phyloP scores from a whole-genome alignment of 2,329 filamentous ascomycete species.

The Verticillium longisporum region DNA sequence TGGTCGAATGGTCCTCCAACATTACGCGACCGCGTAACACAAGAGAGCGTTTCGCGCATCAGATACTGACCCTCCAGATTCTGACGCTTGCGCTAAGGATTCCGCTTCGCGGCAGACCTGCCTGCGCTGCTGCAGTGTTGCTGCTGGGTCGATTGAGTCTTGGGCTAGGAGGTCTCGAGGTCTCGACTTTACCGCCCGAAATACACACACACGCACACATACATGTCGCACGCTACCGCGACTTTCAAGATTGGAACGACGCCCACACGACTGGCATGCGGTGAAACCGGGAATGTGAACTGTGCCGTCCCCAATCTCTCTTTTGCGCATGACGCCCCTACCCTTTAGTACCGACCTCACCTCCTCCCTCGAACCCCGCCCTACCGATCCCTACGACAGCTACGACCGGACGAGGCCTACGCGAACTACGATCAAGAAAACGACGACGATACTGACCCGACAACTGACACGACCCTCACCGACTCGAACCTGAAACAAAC shows the following conservation, averaged over 20 bases:
- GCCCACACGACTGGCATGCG: constrained; percentile 6
- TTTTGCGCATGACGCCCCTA: not conserved
- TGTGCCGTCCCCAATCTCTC: not conserved
- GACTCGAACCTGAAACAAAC: not conserved
- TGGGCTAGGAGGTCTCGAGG: not conserved
- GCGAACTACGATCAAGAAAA: not conserved
- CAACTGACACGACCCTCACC: not conserved
- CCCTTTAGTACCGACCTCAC: not conserved
- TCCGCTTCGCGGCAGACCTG: not conserved
- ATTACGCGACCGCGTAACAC: not conserved
- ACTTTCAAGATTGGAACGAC: not conserved
- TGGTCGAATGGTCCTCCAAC: not conserved
- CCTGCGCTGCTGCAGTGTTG: not conserved
- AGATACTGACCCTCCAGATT: not conserved
- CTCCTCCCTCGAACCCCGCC: not conserved
- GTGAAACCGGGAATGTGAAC: constrained; percentile 1
- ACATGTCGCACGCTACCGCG: not conserved
- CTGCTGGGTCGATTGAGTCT: not conserved
- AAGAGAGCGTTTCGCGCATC: not conserved
- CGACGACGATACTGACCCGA: not conserved
- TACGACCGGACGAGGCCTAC: not conserved
- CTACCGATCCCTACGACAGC: not conserved
- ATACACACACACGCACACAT: not conserved
- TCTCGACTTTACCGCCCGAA: not conserved
- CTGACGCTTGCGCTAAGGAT: not conserved